Evolutionary conservation across 2,329 filamentous ascomycete species (phyloP).

Genomic region (Ascochyta lentis): DNA sequence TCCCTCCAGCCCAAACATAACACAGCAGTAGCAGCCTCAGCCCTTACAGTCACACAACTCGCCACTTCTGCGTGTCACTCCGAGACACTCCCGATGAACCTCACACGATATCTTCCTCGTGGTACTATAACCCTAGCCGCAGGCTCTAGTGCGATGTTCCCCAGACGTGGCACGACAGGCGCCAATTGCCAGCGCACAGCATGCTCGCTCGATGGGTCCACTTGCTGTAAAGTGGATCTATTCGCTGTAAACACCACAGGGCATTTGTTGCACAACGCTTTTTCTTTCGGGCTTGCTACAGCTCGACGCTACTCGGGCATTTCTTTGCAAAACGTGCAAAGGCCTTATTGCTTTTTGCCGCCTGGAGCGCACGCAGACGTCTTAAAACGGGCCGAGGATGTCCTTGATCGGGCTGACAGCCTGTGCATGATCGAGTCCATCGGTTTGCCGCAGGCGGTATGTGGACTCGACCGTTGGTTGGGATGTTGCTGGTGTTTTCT

Average conservation of each 20-base stretch:
- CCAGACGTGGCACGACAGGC: constrained; percentile 37
- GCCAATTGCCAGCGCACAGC: constrained; percentile 31
- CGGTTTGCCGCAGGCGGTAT: neutral
- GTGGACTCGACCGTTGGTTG: neutral
- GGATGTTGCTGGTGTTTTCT: neutral
- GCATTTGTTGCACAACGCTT: constrained; percentile 8
- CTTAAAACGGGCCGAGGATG: constrained; percentile 2
- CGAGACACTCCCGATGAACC: constrained; percentile 24
- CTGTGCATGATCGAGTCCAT: neutral
- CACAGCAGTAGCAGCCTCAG: constrained; percentile 10
- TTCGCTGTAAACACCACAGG: constrained; percentile 18
- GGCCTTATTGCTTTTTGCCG: constrained; percentile 5
- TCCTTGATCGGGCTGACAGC: neutral
- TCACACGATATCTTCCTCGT: constrained; percentile 27
- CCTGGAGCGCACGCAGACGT: neutral
- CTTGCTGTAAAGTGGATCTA: constrained; percentile 15
- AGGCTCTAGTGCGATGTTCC: constrained; percentile 28
- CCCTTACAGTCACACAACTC: neutral
- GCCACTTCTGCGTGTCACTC: constrained; percentile 22
- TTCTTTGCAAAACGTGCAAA: constrained; percentile 5
- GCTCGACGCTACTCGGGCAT: constrained; percentile 4
- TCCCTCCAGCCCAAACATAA: neutral
- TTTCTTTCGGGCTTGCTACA: constrained; percentile 3
- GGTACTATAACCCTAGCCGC: constrained; percentile 15
- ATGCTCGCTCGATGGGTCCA: constrained; percentile 21